Conservation (phyloP, 2,329 filamentous ascomycete genomes). For the Trichothecium roseum region DNA sequence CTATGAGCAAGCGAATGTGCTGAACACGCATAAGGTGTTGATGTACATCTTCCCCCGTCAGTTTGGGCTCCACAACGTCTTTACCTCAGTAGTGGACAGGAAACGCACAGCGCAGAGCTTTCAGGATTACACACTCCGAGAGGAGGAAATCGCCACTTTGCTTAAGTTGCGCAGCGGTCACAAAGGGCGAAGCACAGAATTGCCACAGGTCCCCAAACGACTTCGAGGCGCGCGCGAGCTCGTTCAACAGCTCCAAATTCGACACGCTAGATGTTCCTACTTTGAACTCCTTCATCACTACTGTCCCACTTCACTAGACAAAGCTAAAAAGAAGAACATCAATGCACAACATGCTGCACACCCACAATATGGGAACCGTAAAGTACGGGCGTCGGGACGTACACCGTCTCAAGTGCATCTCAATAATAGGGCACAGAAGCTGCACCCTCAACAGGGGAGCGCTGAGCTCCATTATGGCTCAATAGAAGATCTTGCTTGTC, state of each 20-base stretch:
- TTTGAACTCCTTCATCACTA: constrained; percentile 68
- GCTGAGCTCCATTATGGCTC: constrained; percentile 17
- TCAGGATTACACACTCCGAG: constrained; percentile 77
- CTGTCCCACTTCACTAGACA: constrained; percentile 46
- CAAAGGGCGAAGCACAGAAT: neutral
- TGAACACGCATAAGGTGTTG: constrained; percentile 60
- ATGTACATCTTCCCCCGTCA: constrained; percentile 92
- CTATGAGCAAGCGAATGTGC: constrained; percentile 11
- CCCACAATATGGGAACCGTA: too few relatives aligned
- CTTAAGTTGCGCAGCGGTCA: neutral
- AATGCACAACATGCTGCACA: too few relatives aligned
- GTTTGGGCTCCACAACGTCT: constrained; percentile 87
- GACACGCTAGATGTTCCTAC: constrained; percentile 71
- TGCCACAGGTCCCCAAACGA: constrained; percentile 46
- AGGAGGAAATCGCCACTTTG: constrained; percentile 57
- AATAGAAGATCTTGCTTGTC: constrained; percentile 59
- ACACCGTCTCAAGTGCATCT: too few relatives aligned
- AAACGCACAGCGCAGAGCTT: constrained; percentile 61
- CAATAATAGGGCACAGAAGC: too few relatives aligned
- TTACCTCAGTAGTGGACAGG: constrained; percentile 57
- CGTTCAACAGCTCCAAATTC: constrained; percentile 55
- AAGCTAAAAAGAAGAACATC: constrained; percentile 7
- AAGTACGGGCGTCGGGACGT: too few relatives aligned
- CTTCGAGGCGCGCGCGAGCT: constrained; percentile 56
- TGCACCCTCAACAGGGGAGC: constrained; percentile 2